phyloP scores from a whole-genome alignment of 768 basidiomycete species.

The Tylopilus intermedius region DNA sequence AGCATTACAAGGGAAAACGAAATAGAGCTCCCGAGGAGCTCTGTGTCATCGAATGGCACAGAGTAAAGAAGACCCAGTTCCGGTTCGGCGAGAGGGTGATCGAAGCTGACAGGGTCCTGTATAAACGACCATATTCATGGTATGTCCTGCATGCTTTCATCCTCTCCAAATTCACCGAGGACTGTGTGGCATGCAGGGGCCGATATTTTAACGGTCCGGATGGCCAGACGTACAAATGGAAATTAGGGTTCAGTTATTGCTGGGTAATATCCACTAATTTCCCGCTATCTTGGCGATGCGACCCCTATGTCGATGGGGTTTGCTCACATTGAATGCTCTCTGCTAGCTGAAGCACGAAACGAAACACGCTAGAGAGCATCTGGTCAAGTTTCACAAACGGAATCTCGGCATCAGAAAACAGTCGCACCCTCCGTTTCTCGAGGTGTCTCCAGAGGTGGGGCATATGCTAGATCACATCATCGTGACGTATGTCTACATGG shows the following conservation, averaged over 20 bases:
- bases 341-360: constrained; percentile 12
- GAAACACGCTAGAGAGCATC: constrained; percentile 8
- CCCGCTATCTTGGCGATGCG: background rate
- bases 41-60: too few species aligned
- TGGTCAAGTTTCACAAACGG: constrained; percentile 14
- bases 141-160: too few species aligned
- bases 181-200: constrained; percentile 11
- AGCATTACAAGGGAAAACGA: too few species aligned
- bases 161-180: background rate
- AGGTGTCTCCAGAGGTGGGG: constrained; percentile 22
- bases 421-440: constrained; percentile 22
- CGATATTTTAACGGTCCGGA: constrained; percentile 28
- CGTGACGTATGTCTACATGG: constrained; percentile 24
- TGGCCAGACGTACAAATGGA: constrained; percentile 31
- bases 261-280: constrained; percentile 19
- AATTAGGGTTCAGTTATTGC: constrained; percentile 16
- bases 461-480: constrained; percentile 28
- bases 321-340: constrained; percentile 1
- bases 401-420: constrained; percentile 17
- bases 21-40: too few species aligned
- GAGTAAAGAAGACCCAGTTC: too few species aligned
- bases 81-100: too few species aligned
- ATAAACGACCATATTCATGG: too few species aligned
- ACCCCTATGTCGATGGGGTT: background rate
- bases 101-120: too few species aligned